Evolutionary conservation across 805 yeast species (phyloP).

Genomic region (Zygoascus flipseniorum): DNA sequence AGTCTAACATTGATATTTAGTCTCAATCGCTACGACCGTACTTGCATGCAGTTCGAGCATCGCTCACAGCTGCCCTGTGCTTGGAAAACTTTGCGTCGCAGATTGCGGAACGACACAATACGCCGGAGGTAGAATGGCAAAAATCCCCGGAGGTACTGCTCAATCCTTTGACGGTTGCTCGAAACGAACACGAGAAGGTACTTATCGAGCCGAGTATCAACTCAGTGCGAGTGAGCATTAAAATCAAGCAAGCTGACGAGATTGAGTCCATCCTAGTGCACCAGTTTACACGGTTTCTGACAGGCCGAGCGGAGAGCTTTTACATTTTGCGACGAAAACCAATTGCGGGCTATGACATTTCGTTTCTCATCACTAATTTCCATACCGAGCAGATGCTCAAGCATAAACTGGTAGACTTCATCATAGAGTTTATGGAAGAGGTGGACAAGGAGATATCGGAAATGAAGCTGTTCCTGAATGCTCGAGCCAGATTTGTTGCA

Average conservation of each 20-base stretch:
- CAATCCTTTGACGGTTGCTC: slow-evolving; percentile 81
- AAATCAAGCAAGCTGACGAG: slow-evolving; percentile 96
- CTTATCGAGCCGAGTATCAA: slow-evolving; percentile 91
- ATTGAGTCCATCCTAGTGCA: slow-evolving; percentile 91
- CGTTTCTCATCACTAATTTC: slow-evolving; percentile 85
- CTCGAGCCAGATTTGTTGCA: slow-evolving; percentile 96
- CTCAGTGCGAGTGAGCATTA: slow-evolving; percentile 82
- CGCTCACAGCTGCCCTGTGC: slow-evolving; percentile 88
- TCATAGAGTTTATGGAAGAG: slow-evolving; percentile 97
- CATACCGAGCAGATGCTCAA: slow-evolving; percentile 95
- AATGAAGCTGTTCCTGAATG: slow-evolving; percentile 92
- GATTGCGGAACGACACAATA: slow-evolving; percentile 91
- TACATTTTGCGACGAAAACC: slow-evolving; percentile 87
- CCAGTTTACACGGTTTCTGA: slow-evolving; percentile 86
- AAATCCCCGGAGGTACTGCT: slow-evolving; percentile 77
- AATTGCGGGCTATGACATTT: slow-evolving; percentile 77
- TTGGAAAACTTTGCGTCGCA: slow-evolving; percentile 92
- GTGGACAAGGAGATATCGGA: slow-evolving; percentile 98
- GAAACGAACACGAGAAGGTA: slow-evolving; percentile 90
- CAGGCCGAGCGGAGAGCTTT: slow-evolving; percentile 93
- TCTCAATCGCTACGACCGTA: slow-evolving; percentile 97
- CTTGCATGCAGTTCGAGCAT: slow-evolving; percentile 83
- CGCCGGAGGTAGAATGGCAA: slow-evolving; percentile 88
- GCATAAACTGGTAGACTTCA: slow-evolving; percentile 90
- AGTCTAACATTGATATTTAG: slow-evolving; percentile 32